phyloP scores from a whole-genome alignment of 345 rosid genomes.

The Gossypioides kirkii region DNA sequence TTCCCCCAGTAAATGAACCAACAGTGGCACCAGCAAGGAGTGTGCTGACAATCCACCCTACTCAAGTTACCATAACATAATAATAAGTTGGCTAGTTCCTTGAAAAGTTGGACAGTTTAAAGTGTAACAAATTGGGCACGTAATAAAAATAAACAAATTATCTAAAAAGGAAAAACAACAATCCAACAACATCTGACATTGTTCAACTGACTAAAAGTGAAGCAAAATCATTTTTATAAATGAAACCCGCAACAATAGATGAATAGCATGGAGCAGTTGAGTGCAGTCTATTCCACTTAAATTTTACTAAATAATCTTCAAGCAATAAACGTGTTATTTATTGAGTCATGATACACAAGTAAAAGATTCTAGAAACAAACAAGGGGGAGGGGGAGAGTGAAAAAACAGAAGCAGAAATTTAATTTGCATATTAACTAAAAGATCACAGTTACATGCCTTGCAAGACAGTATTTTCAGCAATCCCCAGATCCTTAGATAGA shows the following conservation, averaged over 20 bases:
- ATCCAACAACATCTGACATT: background rate
- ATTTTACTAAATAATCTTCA: slow-evolving; percentile 4
- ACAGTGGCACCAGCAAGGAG: slow-evolving; percentile 95
- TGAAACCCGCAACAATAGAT: background rate
- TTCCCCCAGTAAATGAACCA: slow-evolving; percentile 96
- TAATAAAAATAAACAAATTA: slow-evolving; percentile 1
- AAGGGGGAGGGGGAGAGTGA: background rate
- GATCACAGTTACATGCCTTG: slow-evolving; percentile 64
- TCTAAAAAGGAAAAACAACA: background rate
- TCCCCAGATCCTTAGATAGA: slow-evolving; percentile 92
- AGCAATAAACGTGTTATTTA: background rate
- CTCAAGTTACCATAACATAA: slow-evolving; percentile 22
- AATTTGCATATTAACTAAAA: background rate
- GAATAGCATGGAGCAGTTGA: background rate
- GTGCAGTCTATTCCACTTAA: background rate
- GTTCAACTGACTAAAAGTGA: background rate
- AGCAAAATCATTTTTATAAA: background rate
- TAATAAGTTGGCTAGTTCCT: slow-evolving; percentile 11
- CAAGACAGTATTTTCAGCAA: slow-evolving; percentile 73
- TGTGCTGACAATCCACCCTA: slow-evolving; percentile 97
- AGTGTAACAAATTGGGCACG: background rate
- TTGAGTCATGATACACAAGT: background rate
- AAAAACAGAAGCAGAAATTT: background rate
- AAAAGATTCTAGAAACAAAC: background rate
- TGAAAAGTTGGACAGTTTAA: background rate